Percentiles rank a stretch among this genome's conserved stretches.
phyloP scores from a whole-genome alignment of 2,329 filamentous ascomycete genomes.

The Ascochyta rabiei region DNA sequence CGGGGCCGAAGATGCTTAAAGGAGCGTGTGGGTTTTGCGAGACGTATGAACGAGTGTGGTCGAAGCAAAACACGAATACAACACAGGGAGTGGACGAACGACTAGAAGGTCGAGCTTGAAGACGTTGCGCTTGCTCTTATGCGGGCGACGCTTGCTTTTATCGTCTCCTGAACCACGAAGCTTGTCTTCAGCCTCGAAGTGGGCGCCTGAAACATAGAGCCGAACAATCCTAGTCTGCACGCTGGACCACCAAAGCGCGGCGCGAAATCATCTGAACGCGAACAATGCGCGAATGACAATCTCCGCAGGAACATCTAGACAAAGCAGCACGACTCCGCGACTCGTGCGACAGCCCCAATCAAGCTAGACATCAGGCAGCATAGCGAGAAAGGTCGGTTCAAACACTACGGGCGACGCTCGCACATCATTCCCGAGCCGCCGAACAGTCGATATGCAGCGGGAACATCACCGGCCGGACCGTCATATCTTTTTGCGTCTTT shows the following conservation, averaged over 20 bases:
- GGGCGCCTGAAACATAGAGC: constrained; percentile 14
- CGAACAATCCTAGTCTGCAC: constrained; percentile 3
- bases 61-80: background rate
- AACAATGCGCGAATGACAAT: constrained; percentile 7
- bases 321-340: constrained; percentile 10
- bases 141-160: constrained; percentile 18
- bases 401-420: background rate
- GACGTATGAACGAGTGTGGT: constrained; percentile 16
- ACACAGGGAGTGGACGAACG: constrained; percentile 2
- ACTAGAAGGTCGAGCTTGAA: constrained; percentile 11
- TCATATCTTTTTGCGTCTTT: background rate
- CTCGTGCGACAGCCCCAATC: background rate
- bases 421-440: constrained; percentile 3
- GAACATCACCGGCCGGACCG: background rate
- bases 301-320: background rate
- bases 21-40: background rate
- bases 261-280: background rate
- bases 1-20: background rate
- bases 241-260: background rate
- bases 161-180: constrained; percentile 18
- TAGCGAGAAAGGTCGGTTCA: background rate
- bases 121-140: constrained; percentile 12
- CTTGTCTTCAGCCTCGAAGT: constrained; percentile 9
- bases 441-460: background rate
- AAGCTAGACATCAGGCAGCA: constrained; percentile 8